These are phyloP conservation scores for Apiotrichum mycotoxinovorans DNA, from an alignment of 1,284 basidiomycete species.

Conservation along the genomic window DNA sequence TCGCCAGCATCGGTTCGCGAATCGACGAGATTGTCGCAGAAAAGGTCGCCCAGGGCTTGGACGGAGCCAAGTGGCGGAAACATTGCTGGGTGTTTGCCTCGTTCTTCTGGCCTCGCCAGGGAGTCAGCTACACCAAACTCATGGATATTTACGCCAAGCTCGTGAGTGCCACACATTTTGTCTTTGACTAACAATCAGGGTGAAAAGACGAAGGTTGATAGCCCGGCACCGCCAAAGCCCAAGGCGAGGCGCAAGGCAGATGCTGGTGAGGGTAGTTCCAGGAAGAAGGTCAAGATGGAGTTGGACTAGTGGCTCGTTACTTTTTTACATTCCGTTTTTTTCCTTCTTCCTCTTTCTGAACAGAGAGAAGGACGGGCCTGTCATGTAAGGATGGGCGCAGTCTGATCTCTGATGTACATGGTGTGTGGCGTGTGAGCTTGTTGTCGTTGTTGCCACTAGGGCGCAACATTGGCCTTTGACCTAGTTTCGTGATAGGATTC, in stretches of 20 bases:
- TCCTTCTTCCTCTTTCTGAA: not conserved
- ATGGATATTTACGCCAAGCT: conserved; percentile 92
- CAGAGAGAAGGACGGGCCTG: not conserved
- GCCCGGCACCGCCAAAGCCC: conserved; percentile 18
- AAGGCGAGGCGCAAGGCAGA: conserved; percentile 35
- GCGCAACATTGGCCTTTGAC: too few species aligned
- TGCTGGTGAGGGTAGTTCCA: conserved; percentile 20
- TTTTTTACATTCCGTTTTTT: not conserved
- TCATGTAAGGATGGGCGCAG: too few species aligned
- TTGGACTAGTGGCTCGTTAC: conserved; percentile 5
- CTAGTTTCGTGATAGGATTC: too few species aligned
- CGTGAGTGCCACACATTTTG: conserved; percentile 54
- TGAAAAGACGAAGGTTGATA: conserved; percentile 4
- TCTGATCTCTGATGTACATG: too few species aligned
- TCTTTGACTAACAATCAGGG: conserved; percentile 3
- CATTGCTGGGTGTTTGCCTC: conserved; percentile 98
- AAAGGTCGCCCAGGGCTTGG: conserved; percentile 72
- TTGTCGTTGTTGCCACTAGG: too few species aligned
- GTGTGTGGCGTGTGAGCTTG: too few species aligned
- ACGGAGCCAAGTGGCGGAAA: conserved; percentile 79
- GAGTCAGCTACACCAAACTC: conserved; percentile 79
- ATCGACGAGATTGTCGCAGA: conserved; percentile 79
- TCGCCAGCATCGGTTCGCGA: conserved; percentile 86
- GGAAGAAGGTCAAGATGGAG: conserved; percentile 36
- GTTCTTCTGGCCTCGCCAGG: conserved; percentile 93